Base-by-base conservation (phyloP, 768 basidiomycete species). In the Tulasnella sp. region DNA sequence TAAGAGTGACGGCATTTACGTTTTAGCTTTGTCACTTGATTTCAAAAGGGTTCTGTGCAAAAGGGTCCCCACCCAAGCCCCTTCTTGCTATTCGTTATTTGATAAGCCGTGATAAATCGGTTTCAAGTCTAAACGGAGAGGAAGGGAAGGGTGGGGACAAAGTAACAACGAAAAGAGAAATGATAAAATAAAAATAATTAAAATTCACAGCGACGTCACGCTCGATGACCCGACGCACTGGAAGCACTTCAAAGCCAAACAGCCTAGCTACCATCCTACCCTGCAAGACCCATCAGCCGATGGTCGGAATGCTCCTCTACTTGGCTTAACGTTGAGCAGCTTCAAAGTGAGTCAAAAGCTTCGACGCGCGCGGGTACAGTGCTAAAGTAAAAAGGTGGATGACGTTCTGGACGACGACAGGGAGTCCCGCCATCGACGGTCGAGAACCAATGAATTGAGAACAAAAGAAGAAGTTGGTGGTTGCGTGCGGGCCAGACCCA, bases 11-110 rank as follows among this genome's bases (percentile, higher is more conserved):
- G 31, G 31, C 31, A 68, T 68, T 68, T 31, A 27, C 27, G 62
- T 68, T 68, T 68, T 68, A 34, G 62, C 62, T 68, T 27, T 27
- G 62, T 68, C 62, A 68, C 62, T 68, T 68, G 62, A 68, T 68
- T 68, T 68, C 62, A 68, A 7, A 68, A 36, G 36, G 62, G 34
- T n/a, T n/a, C n/a, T n/a, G 34, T 68, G 34, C 10, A 9, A 4
- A 68, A 68, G 62, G 62, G 62, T 27, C 62, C 31, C n/a, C 10
- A 3, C 5, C 44, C 16, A n/a, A n/a, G n/a, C 16, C 44, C 42
- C 42, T 44, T 14, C 16, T 14, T 44, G 16, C 14, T 18, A 18
- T 16, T 14, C 12, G 10, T 68, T 52, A 68, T 68, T 68, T 68
- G 62, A 68, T 68, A 68, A 68, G 62, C 62, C 7, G 18, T 24